These are phyloP conservation scores for Thecaphora thlaspeos DNA, from an alignment of 1,284 basidiomycete genomes.

Conservation along the genomic window DNA sequence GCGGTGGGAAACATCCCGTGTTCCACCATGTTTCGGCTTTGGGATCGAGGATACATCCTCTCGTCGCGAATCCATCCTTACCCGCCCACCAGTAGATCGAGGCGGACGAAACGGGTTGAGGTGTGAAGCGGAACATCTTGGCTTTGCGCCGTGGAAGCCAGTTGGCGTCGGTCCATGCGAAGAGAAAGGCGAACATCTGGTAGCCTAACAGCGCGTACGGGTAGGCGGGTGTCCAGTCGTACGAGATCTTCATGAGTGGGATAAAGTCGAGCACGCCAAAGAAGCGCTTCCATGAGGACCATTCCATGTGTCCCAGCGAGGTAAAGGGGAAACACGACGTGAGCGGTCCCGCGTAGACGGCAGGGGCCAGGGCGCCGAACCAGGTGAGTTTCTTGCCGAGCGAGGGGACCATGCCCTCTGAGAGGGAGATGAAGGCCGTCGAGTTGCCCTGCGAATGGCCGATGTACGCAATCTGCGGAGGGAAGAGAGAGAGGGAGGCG, in stretches of 20 bases:
- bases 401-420: conserved; percentile 65
- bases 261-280: conserved; percentile 68
- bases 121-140: conserved; percentile 69
- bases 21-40: conserved; percentile 63
- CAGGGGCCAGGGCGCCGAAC: conserved; percentile 67
- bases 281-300: conserved; percentile 64
- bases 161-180: conserved; percentile 67
- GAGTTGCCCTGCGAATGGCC: conserved; percentile 67
- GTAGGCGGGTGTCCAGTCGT: conserved; percentile 64
- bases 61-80: conserved; percentile 65
- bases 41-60: conserved; percentile 65
- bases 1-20: conserved; percentile 65
- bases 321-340: conserved; percentile 66
- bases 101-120: conserved; percentile 64
- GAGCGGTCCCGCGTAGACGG: conserved; percentile 66
- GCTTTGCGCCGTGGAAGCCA: conserved; percentile 64
- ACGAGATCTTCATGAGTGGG: conserved; percentile 66
- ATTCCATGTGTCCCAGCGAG: conserved; percentile 57
- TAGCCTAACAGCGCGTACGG: conserved; percentile 58
- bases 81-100: conserved; percentile 67
- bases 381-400: conserved; percentile 64
- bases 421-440: conserved; percentile 55
- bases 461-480: conserved; percentile 60
- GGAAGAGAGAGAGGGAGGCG: not conserved
- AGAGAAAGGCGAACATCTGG: conserved; percentile 67